Conservation (phyloP, 805 yeast genomes). For the Ogataea methylovora region DNA sequence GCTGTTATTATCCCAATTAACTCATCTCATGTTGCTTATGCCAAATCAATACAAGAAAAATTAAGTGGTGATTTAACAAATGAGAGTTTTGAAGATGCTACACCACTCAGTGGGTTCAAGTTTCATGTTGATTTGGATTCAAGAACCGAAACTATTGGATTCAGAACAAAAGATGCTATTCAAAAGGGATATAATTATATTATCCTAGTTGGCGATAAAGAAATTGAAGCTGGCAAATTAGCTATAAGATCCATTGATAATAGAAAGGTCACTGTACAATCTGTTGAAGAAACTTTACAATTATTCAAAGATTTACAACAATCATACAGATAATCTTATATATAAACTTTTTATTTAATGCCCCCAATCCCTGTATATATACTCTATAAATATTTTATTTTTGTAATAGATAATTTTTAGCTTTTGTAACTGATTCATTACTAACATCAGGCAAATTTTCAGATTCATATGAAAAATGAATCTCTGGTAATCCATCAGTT, state of each 20-base stretch:
- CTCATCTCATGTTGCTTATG: constrained; percentile 48
- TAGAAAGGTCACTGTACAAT: constrained; percentile 36
- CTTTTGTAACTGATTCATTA: constrained; percentile 10
- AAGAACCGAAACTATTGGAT: constrained; percentile 73
- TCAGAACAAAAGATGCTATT: constrained; percentile 73
- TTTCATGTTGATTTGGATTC: constrained; percentile 73
- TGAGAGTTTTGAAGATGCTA: constrained; percentile 28
- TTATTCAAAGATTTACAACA: constrained; percentile 52
- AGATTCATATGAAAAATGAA: constrained; percentile 13
- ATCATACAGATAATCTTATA: constrained; percentile 27
- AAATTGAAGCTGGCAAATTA: constrained; percentile 48
- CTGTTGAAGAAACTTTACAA: constrained; percentile 42
- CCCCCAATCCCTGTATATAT: not conserved
- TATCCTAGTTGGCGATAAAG: constrained; percentile 84
- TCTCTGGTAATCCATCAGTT: constrained; percentile 14
- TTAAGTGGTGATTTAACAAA: constrained; percentile 40
- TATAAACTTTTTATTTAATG: not conserved
- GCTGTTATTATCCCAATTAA: constrained; percentile 78
- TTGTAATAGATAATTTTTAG: constrained; percentile 6
- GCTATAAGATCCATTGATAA: constrained; percentile 57
- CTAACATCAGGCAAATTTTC: constrained; percentile 16
- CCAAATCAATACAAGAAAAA: constrained; percentile 36
- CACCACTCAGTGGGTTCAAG: constrained; percentile 49
- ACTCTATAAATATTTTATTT: not conserved
- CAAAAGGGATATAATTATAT: constrained; percentile 69